Evolutionary conservation across 2,329 filamentous ascomycete species (phyloP).

Genomic region (Exophiala oligosperma): DNA sequence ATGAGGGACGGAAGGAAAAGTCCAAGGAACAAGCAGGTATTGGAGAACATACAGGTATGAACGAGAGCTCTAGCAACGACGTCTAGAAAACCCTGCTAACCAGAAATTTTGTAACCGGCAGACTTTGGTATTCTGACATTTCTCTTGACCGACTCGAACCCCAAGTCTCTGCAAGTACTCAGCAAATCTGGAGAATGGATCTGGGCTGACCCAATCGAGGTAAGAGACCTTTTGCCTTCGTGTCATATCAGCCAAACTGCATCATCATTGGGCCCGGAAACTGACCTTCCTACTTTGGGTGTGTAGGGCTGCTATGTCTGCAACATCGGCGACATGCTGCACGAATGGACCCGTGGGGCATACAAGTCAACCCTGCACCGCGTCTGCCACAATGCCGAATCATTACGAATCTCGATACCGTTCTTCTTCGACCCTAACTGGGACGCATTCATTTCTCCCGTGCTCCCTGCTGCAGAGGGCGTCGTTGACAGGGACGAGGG

Average conservation of each 20-base stretch:
- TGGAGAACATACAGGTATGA: slow-evolving; percentile 16
- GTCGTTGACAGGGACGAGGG: not conserved
- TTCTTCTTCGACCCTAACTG: slow-evolving; percentile 24
- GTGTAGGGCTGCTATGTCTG: slow-evolving; percentile 42
- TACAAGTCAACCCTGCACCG: slow-evolving; percentile 57
- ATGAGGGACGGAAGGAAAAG: slow-evolving; percentile 2
- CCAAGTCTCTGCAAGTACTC: slow-evolving; percentile 20
- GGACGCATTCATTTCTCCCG: slow-evolving; percentile 20
- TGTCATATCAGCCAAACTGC: not conserved
- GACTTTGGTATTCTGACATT: slow-evolving; percentile 26
- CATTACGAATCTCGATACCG: slow-evolving; percentile 18
- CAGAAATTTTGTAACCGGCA: not conserved
- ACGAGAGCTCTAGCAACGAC: too few relatives aligned
- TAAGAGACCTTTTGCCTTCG: not conserved
- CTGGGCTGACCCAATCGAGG: slow-evolving; percentile 18
- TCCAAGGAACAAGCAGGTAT: slow-evolving; percentile 8
- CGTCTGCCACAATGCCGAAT: slow-evolving; percentile 51
- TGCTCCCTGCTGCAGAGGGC: slow-evolving; percentile 4
- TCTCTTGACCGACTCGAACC: slow-evolving; percentile 19
- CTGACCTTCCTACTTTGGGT: not conserved
- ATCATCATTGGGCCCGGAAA: not conserved
- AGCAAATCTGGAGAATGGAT: slow-evolving; percentile 20
- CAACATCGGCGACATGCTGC: slow-evolving; percentile 29
- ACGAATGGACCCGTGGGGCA: slow-evolving; percentile 47
- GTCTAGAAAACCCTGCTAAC: too few relatives aligned